phyloP scores from a whole-genome alignment of 331 rosid genomes.

The Erythrophleum ivorense region DNA sequence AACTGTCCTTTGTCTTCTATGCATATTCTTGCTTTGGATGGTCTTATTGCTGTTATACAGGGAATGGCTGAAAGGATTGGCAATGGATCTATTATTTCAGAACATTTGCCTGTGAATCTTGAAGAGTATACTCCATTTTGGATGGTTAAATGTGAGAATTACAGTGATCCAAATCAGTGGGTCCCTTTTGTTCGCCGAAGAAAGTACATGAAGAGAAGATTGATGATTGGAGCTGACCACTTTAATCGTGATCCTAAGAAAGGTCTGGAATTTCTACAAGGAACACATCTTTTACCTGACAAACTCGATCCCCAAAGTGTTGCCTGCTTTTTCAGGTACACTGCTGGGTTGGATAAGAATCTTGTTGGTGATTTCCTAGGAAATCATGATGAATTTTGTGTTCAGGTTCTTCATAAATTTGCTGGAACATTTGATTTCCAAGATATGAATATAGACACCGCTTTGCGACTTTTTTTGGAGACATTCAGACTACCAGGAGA shows the following conservation, averaged over 20 bases:
- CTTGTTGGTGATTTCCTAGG: constrained; percentile 97
- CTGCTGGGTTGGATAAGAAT: constrained; percentile 96
- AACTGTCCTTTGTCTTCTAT: constrained; percentile 86
- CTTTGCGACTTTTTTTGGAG: constrained; percentile 89
- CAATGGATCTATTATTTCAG: constrained; percentile 68
- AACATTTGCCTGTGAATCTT: constrained; percentile 57
- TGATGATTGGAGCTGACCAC: constrained; percentile 87
- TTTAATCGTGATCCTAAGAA: constrained; percentile 88
- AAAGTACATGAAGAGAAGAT: constrained; percentile 85
- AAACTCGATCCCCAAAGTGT: constrained; percentile 96
- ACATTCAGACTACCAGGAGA: constrained; percentile 96
- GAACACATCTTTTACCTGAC: constrained; percentile 88
- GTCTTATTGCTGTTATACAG: constrained; percentile 93
- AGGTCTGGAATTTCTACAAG: constrained; percentile 97
- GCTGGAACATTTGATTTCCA: constrained; percentile 96
- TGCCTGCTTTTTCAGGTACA: constrained; percentile 89
- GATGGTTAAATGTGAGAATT: constrained; percentile 86
- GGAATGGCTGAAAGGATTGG: constrained; percentile 96
- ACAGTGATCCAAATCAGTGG: constrained; percentile 84
- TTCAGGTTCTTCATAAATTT: constrained; percentile 97
- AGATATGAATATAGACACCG: constrained; percentile 90
- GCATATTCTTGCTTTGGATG: constrained; percentile 97
- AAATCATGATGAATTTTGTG: constrained; percentile 92
- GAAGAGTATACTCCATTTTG: constrained; percentile 95
- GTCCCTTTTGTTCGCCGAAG: constrained; percentile 85